Conservation (phyloP, 805 yeast species). For the Myxozyma lipomycoides region DNA sequence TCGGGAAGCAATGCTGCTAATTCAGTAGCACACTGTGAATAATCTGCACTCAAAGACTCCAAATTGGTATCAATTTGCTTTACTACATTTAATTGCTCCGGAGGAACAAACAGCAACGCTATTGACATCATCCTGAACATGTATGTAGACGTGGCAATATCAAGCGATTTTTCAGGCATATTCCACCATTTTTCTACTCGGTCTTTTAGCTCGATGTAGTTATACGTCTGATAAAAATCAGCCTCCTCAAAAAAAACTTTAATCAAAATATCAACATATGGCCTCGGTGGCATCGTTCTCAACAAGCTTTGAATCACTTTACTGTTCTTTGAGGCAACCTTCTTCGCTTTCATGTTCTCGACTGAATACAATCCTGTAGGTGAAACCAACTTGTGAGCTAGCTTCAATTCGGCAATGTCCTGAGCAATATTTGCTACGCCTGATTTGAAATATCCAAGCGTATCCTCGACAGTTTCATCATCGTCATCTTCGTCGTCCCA, state of each 20-base stretch:
- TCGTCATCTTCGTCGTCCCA: conserved; percentile 16
- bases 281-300: conserved; percentile 26
- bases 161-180: conserved; percentile 4
- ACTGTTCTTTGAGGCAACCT: conserved; percentile 11
- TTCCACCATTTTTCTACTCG: conserved; percentile 19
- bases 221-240: conserved; percentile 19
- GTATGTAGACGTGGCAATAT: conserved; percentile 9
- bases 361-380: conserved; percentile 4
- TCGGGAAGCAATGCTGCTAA: conserved; percentile 24
- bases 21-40: conserved; percentile 20
- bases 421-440: conserved; percentile 26
- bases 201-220: conserved; percentile 17
- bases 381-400: conserved; percentile 16
- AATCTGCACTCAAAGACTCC: conserved; percentile 14
- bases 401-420: conserved; percentile 26
- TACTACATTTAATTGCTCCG: conserved; percentile 19
- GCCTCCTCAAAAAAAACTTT: conserved; percentile 22
- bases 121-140: conserved; percentile 25
- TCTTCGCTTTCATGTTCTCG: conserved; percentile 3
- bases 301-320: conserved; percentile 17
- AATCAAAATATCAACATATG: conserved; percentile 23
- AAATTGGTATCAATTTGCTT: conserved; percentile 18
- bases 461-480: conserved; percentile 17
- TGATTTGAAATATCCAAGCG: conserved; percentile 20
- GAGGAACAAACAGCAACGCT: conserved; percentile 24